Conservation (phyloP, 768 basidiomycete species). For the Rhizopogon roseolus region DNA sequence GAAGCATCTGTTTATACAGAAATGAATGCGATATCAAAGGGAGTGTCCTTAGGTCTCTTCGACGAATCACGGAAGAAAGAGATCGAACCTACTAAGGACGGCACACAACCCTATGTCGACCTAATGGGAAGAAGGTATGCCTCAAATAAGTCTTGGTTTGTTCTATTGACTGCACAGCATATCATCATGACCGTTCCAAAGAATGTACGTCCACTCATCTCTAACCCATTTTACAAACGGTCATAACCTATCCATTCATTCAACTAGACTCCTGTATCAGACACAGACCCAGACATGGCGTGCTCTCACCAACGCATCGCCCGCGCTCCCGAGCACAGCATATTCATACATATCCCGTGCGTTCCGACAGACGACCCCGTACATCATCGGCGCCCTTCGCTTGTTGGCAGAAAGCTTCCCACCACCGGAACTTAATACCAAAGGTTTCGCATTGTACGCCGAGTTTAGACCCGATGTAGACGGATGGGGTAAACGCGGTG, state of each 20-base stretch:
- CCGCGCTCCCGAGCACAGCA: slow-evolving; percentile 67
- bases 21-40: slow-evolving; percentile 85
- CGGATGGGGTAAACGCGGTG: slow-evolving; percentile 82
- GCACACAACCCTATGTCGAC: slow-evolving; percentile 80
- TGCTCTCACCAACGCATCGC: slow-evolving; percentile 68
- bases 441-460: slow-evolving; percentile 77
- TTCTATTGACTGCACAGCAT: neutral
- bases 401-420: slow-evolving; percentile 60
- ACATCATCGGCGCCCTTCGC: slow-evolving; percentile 72
- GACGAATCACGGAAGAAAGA: slow-evolving; percentile 48
- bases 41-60: slow-evolving; percentile 77
- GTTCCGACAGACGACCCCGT: slow-evolving; percentile 74
- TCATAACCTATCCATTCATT: neutral
- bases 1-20: slow-evolving; percentile 91
- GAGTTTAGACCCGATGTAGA: slow-evolving; percentile 81
- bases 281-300: slow-evolving; percentile 72
- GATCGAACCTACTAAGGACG: slow-evolving; percentile 48
- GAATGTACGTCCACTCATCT: slow-evolving; percentile 33
- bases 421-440: slow-evolving; percentile 52
- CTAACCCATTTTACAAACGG: neutral
- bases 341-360: slow-evolving; percentile 81
- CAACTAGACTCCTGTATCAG: slow-evolving; percentile 70
- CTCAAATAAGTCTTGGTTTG: neutral
- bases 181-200: slow-evolving; percentile 7
- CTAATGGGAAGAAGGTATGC: slow-evolving; percentile 72